Percentiles rank a stretch among this genome's conserved stretches.
Conservation (phyloP, 805 yeast species). For the Metschnikowia borealis region DNA sequence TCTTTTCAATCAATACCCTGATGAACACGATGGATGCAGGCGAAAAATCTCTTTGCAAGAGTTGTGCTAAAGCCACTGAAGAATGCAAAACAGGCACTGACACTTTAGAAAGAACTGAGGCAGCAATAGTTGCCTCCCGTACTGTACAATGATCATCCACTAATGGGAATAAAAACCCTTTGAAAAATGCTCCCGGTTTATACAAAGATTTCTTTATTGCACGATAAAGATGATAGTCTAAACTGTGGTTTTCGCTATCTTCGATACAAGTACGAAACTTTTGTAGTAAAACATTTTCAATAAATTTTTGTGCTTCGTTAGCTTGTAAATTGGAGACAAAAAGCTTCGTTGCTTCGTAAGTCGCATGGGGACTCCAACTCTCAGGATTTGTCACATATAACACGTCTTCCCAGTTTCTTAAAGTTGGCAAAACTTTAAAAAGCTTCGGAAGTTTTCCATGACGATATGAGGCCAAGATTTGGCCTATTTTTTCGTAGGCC, state of each 20-base stretch:
- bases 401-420: slow-evolving; percentile 94
- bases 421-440: slow-evolving; percentile 89
- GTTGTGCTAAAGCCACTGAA: slow-evolving; percentile 86
- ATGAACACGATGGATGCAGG: slow-evolving; percentile 91
- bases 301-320: slow-evolving; percentile 81
- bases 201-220: slow-evolving; percentile 88
- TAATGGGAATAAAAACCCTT: slow-evolving; percentile 90
- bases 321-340: slow-evolving; percentile 89
- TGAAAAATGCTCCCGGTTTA: slow-evolving; percentile 97
- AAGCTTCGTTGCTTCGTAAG: slow-evolving; percentile 89
- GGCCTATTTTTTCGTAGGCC: slow-evolving; percentile 90
- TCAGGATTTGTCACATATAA: slow-evolving; percentile 90
- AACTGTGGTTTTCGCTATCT: slow-evolving; percentile 66
- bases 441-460: slow-evolving; percentile 97
- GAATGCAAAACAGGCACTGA: slow-evolving; percentile 95
- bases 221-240: slow-evolving; percentile 90
- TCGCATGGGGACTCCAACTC: slow-evolving; percentile 91
- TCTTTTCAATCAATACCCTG: slow-evolving; percentile 84
- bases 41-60: slow-evolving; percentile 72
- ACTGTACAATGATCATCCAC: slow-evolving; percentile 85
- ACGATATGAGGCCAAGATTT: slow-evolving; percentile 79
- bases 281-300: slow-evolving; percentile 62
- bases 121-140: slow-evolving; percentile 92
- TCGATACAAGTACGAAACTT: slow-evolving; percentile 70
- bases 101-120: slow-evolving; percentile 82